phyloP scores from a whole-genome alignment of 176 grass and related monocot species.

The Oryza longistaminata region DNA sequence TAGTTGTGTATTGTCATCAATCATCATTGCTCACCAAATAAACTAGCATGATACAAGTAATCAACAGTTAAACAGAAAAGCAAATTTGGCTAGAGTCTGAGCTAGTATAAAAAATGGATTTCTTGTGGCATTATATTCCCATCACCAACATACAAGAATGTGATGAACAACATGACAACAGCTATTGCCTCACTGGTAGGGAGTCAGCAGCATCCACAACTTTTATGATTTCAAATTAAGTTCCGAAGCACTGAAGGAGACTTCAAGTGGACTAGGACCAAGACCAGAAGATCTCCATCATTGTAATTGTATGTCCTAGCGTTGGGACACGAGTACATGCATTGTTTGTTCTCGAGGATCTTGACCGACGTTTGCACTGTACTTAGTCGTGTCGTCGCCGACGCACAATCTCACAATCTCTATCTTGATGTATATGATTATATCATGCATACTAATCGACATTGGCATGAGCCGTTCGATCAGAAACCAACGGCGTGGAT shows the following conservation, averaged over 20 bases:
- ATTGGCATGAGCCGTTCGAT: background rate
- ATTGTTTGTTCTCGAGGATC: background rate
- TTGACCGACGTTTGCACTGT: background rate
- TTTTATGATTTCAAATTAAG: background rate
- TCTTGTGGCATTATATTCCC: background rate
- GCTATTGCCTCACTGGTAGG: background rate
- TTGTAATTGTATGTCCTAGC: background rate
- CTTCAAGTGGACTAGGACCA: constrained; percentile 27
- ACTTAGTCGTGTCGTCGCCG: background rate
- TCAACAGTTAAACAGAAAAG: background rate
- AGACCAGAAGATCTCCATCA: background rate
- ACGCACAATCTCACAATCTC: background rate
- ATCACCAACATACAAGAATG: background rate
- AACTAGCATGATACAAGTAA: background rate
- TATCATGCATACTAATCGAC: background rate
- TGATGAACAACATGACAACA: background rate
- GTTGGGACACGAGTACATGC: background rate
- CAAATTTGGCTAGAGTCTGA: background rate
- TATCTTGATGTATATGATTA: background rate
- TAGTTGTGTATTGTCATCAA: background rate
- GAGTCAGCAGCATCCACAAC: background rate
- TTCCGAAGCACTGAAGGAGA: background rate
- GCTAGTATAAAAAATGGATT: background rate
- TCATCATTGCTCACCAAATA: background rate
- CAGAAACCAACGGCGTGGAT: background rate